Evolutionary conservation across 208 protist genomes (phyloP), one percentile per base, ranked within the genome.

Genomic region (Trypanosoma melophagium): DNA sequence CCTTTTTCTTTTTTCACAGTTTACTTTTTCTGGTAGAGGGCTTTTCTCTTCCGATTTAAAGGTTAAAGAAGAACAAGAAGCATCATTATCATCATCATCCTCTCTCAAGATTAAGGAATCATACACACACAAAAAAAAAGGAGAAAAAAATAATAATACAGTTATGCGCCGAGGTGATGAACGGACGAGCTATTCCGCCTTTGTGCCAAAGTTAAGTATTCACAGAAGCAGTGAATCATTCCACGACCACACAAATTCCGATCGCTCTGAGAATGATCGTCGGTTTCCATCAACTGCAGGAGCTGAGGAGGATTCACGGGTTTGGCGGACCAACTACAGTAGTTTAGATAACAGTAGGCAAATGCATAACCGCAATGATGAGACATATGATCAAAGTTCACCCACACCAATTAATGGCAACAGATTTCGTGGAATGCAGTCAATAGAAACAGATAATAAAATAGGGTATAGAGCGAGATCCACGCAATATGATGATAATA

Each of bases 191-290:
- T 45, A 14, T 14, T 52, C 58, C 8, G 25, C 49, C 31, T 71
- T 71, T 71, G 57, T 71, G 28, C 66, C 66, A 12, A 62, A 64
- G 12, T 45, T 65, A 45, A 65, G 57, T 31, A 71, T 63, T 52
- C 57, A 65, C 40, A 22, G 57, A 17, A 71, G 57, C 66, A 52
- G 45, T 16, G 57, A 57, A 0, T 71, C 38, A 0, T 31, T 28
- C 12, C 21, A 42, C 19, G 31, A 47, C 14, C 25, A 21, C 49
- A 42, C 19, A 5, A 59, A 17, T 57, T 51, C 19, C 1, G 49
- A 51, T 17, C 19, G n/a, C 58, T 38, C 12, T 3, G 41, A 40
- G 22, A 60, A 50, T 41, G 24, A 49, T 3, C 1, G 24, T 19
- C 4, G 52, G 2, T 56, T 10, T 17, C 38, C 45, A 69, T 21